Evolutionary conservation across 257 asterid genomes (phyloP), one percentile per base, ranked within the genome.

Genomic region (Jaltomata sinuosa): DNA sequence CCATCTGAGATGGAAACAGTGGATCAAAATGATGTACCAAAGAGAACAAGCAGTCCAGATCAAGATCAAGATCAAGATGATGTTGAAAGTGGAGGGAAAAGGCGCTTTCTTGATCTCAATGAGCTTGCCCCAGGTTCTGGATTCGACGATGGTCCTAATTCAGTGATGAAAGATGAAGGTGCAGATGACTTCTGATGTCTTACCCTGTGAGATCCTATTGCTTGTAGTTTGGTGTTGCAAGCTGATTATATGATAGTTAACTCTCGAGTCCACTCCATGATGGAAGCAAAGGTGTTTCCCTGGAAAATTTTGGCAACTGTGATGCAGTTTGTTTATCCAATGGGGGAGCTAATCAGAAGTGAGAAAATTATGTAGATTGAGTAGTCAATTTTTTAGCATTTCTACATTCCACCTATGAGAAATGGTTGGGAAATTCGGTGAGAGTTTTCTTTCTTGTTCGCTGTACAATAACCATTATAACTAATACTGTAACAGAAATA

Each of bases 61-160:
- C 81, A 91, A 84, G 94, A 68, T 68, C 81, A 91, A 84, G 94
- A 86, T 27, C 79, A 91, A 85, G 94, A 86, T 64, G 91, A 89
- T 85, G 90, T 55, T 72, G 94, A 85, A 11, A 91, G 91, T 36
- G 90, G 83, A 9, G 79, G 79, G 77, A 90, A 90, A 87, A 87
- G 93, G 84, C 98, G 84, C 16, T 95, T 93, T 89, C 98, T 95
- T 89, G 99, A 95, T 89, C 87, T 95, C 22, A 95, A 95, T 22
- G 92, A 95, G 90, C 98, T 95, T 22, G 99, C 98, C 64, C 99
- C 98, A 2, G 95, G 97, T 83, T 89, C 97, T 67, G 97, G 97
- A 76, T 88, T 94, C 47, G 97, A 95, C 9, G 97, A 95, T 78
- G 93, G 93, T 15, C 97, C 94, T 34, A 84, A 85, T 87, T 85